Percentiles rank a stretch among this genome's conserved stretches.
These are phyloP conservation scores for Magnolia officinalis DNA, from an alignment of 164 flowering plant genomes.

Conservation along the genomic window DNA sequence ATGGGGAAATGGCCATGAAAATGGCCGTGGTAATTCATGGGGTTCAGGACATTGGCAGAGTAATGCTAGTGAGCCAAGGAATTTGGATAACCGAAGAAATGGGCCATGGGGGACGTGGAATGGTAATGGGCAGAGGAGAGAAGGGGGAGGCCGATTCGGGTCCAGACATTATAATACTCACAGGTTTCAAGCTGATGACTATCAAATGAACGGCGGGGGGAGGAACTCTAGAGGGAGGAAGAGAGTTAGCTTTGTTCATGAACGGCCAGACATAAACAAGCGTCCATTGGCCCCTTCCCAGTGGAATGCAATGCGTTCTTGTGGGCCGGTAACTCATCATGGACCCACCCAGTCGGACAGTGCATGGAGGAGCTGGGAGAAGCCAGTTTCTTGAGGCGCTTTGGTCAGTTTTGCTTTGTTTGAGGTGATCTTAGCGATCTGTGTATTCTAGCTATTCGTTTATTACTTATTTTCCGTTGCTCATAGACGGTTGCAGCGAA, in stretches of 20 bases:
- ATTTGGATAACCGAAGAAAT: conserved; percentile 12
- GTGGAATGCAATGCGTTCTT: conserved; percentile 21
- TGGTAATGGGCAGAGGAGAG: conserved; percentile 32
- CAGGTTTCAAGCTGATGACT: conserved; percentile 32
- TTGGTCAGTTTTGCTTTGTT: no score
- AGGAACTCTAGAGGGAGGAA: conserved; percentile 28
- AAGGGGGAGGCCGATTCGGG: conserved; percentile 21
- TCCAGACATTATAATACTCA: conserved; percentile 23
- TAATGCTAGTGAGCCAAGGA: conserved; percentile 5
- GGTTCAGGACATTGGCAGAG: conserved; percentile 18
- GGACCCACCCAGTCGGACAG: not conserved
- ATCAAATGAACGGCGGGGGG: conserved; percentile 25
- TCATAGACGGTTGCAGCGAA: no score
- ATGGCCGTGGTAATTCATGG: conserved; percentile 10
- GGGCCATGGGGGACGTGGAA: conserved; percentile 24
- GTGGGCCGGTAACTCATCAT: conserved; percentile 7
- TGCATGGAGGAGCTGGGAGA: conserved; percentile 4
- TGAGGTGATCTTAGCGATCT: no score
- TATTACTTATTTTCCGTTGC: no score
- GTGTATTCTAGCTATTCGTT: no score
- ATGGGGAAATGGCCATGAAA: conserved; percentile 18
- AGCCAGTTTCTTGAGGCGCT: conserved; percentile 1
- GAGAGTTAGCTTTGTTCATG: conserved; percentile 27
- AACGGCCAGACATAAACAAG: conserved; percentile 11
- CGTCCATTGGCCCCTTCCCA: conserved; percentile 16